Evolutionary conservation across 2,329 filamentous ascomycete species (phyloP), one percentile per base, ranked within the genome.

Genomic region (Clarireedia monteithiana): DNA sequence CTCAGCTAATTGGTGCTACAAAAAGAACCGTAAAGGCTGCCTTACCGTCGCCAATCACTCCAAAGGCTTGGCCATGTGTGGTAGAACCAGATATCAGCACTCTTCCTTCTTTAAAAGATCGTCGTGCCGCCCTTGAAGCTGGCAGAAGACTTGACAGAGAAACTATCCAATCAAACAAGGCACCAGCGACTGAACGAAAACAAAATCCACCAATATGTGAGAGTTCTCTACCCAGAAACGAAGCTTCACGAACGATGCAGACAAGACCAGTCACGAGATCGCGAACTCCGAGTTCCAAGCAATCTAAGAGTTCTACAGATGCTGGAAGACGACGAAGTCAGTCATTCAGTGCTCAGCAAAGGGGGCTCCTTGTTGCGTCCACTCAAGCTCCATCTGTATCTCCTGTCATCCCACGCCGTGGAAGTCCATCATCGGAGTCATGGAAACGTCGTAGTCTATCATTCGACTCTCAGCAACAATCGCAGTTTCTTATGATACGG

Each of bases 51-150:
- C 53, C 48, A 3, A 45, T 36, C n/a, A 55, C 53, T 7, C 48
- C 53, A 6, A 46, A 55, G 12, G 53, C 53, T 10, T 55, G 53
- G 53, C 17, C 48, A n/a, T 51, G 42, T 7, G 44, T 45, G 23
- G 39, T 15, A 7, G 53, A 46, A 27, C 53, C 53, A 27, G 47
- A 50, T 46, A 36, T 55, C 12, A 38, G 26, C 38, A 55, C 53
- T 15, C 39, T 55, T 27, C 53, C 53, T 6, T n/a, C 26, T 5
- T 26, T 46, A 10, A 6, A 48, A 10, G 26, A 24, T 46, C 42
- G 45, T 38, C 48, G 14, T 15, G 44, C 27, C 26, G 20, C 45
- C 20, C 10, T 36, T 12, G 39, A 44, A 45, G 39, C 53, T 45
- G 30, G 38, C 6, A 24, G 6, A 9, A 50, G 40, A 27, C 47